phyloP scores from a whole-genome alignment of 495 filamentous ascomycete genomes.

The Podospora pseudoanserina region DNA sequence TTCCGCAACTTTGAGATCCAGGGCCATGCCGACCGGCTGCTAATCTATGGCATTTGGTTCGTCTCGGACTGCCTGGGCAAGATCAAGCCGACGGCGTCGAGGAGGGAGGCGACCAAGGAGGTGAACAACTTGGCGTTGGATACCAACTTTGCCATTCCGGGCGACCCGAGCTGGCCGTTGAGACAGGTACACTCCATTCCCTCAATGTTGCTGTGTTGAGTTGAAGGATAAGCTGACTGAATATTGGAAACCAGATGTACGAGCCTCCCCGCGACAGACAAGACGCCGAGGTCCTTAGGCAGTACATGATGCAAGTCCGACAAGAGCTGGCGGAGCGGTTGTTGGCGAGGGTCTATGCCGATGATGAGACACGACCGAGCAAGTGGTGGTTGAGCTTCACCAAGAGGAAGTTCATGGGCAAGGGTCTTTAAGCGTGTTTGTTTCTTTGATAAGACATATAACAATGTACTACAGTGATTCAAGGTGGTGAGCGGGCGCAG shows the following conservation, averaged over 20 bases:
- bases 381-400: slow-evolving; percentile 99
- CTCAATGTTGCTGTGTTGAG: not conserved
- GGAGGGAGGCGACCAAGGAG: slow-evolving; percentile 52
- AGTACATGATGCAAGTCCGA: slow-evolving; percentile 86
- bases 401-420: slow-evolving; percentile 99
- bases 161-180: slow-evolving; percentile 88
- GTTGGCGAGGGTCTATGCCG: slow-evolving; percentile 80
- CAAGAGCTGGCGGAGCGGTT: slow-evolving; percentile 84
- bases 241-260: slow-evolving; percentile 45
- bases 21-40: slow-evolving; percentile 85
- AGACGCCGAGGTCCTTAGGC: slow-evolving; percentile 79
- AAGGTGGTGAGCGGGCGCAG: not conserved
- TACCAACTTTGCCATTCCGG: slow-evolving; percentile 84
- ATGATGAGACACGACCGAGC: slow-evolving; percentile 74
- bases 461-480: not conserved
- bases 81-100: slow-evolving; percentile 62
- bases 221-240: not conserved
- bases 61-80: slow-evolving; percentile 82
- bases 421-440: slow-evolving; percentile 59
- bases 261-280: slow-evolving; percentile 74
- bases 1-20: slow-evolving; percentile 99
- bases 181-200: slow-evolving; percentile 62
- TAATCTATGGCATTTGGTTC: slow-evolving; percentile 96
- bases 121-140: slow-evolving; percentile 68
- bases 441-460: not conserved